Conservation (phyloP, 2,329 filamentous ascomycete species). For the Neonectria faginata region DNA sequence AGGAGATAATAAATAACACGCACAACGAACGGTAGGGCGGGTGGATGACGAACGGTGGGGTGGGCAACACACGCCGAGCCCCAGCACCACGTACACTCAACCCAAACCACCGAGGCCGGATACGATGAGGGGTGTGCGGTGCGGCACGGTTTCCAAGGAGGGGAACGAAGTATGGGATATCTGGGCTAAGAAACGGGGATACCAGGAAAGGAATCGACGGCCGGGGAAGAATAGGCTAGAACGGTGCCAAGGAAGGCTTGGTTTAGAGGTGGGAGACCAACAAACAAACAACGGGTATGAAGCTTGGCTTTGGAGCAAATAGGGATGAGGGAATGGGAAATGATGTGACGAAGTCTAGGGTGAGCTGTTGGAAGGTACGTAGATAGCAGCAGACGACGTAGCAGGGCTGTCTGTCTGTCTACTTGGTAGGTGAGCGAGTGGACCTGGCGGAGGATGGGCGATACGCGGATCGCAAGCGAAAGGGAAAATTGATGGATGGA, state of each 20-base stretch:
- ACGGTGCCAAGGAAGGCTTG: neutral
- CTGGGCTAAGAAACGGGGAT: neutral
- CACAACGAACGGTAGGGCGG: constrained; percentile 3
- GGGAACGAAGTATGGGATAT: constrained; percentile 3
- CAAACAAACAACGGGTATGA: neutral
- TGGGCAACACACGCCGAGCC: constrained; percentile 3
- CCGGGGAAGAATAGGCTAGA: neutral
- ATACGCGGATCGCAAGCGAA: neutral
- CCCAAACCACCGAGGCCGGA: neutral
- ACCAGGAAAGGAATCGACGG: neutral
- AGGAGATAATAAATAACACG: constrained; percentile 5
- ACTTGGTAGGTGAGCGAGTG: neutral
- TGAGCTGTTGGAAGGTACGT: neutral
- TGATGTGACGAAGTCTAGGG: neutral
- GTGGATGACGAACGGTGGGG: constrained; percentile 17
- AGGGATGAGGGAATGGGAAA: neutral
- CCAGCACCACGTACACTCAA: constrained; percentile 1
- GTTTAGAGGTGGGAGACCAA: neutral
- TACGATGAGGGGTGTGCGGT: neutral
- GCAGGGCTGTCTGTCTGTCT: neutral
- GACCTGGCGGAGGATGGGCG: neutral
- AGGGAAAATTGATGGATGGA: neutral
- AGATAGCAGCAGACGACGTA: neutral
- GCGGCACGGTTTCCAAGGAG: neutral
- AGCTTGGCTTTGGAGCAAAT: neutral